Evolutionary conservation across 805 yeast genomes (phyloP).

Genomic region (Kodamaea jinghongensis): DNA sequence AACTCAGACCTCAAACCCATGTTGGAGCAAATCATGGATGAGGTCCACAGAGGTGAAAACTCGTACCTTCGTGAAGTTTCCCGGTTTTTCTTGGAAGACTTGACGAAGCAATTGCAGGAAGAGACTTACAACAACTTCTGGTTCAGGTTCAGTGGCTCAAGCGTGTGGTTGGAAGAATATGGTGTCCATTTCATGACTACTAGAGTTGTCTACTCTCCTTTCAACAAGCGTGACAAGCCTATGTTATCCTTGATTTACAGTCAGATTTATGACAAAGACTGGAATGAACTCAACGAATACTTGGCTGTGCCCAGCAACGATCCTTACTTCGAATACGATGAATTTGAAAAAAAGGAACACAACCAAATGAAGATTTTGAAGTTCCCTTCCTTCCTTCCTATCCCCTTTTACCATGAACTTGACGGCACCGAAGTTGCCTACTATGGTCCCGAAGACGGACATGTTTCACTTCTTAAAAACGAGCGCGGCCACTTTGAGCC

Average conservation of each 20-base stretch:
- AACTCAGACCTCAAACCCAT: slow-evolving; percentile 6
- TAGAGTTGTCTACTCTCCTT: slow-evolving; percentile 24
- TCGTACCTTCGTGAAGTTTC: too few species aligned
- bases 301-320: too few species aligned
- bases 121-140: slow-evolving; percentile 20
- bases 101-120: too few species aligned
- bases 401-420: slow-evolving; percentile 28
- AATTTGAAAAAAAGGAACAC: slow-evolving; percentile 1
- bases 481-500: slow-evolving; percentile 41
- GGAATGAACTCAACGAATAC: slow-evolving; percentile 15
- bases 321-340: too few species aligned
- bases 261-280: slow-evolving; percentile 21
- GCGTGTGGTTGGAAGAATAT: slow-evolving; percentile 51
- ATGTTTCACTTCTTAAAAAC: slow-evolving; percentile 34
- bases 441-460: slow-evolving; percentile 52
- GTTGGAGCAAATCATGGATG: slow-evolving; percentile 2
- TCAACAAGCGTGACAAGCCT: slow-evolving; percentile 24
- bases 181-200: slow-evolving; percentile 48
- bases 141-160: slow-evolving; percentile 48
- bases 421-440: slow-evolving; percentile 17
- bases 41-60: slow-evolving; percentile 2
- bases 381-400: slow-evolving; percentile 28
- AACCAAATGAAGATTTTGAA: slow-evolving; percentile 2
- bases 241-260: slow-evolving; percentile 22
- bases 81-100: too few species aligned